Percentiles rank a stretch among this genome's conserved stretches.
These are phyloP conservation scores for Paramarasmius palmivorus DNA, from an alignment of 1,284 basidiomycete species.

Conservation along the genomic window DNA sequence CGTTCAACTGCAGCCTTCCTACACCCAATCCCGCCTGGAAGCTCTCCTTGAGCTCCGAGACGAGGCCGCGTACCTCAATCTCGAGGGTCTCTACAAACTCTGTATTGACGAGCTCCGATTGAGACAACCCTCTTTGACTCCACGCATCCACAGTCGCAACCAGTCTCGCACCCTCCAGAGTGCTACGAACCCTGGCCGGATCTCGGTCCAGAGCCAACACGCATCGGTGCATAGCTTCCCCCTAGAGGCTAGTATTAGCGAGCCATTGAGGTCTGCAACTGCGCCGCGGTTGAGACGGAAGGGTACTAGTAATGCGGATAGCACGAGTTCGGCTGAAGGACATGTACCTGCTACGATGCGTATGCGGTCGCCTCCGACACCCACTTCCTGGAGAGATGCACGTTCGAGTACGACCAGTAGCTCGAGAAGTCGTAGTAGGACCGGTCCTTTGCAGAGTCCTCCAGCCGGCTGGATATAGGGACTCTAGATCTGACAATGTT, in stretches of 20 bases:
- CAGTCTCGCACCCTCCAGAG: constrained; percentile 30
- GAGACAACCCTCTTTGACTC: constrained; percentile 31
- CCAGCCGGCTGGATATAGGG: constrained; percentile 52
- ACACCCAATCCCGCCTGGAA: constrained; percentile 53
- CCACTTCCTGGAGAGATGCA: constrained; percentile 36
- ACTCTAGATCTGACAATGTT: constrained; percentile 15
- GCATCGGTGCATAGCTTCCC: constrained; percentile 49
- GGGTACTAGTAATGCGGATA: background rate
- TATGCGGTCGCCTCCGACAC: constrained; percentile 32
- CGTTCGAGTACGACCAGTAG: constrained; percentile 18
- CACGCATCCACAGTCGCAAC: constrained; percentile 29
- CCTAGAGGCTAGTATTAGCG: constrained; percentile 30
- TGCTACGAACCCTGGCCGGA: constrained; percentile 16
- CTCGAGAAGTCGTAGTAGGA: constrained; percentile 28
- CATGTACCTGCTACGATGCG: background rate
- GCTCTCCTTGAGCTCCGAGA: constrained; percentile 71
- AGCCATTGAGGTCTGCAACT: constrained; percentile 14
- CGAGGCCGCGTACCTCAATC: constrained; percentile 69
- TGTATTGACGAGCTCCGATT: constrained; percentile 66
- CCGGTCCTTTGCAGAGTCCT: constrained; percentile 31
- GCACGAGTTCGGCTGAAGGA: background rate
- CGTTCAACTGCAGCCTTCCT: constrained; percentile 46
- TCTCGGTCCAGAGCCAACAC: constrained; percentile 42
- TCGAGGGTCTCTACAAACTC: constrained; percentile 58
- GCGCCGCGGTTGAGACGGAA: constrained; percentile 2